phyloP scores from a whole-genome alignment of 768 basidiomycete genomes.

The Kwoniella sp. region DNA sequence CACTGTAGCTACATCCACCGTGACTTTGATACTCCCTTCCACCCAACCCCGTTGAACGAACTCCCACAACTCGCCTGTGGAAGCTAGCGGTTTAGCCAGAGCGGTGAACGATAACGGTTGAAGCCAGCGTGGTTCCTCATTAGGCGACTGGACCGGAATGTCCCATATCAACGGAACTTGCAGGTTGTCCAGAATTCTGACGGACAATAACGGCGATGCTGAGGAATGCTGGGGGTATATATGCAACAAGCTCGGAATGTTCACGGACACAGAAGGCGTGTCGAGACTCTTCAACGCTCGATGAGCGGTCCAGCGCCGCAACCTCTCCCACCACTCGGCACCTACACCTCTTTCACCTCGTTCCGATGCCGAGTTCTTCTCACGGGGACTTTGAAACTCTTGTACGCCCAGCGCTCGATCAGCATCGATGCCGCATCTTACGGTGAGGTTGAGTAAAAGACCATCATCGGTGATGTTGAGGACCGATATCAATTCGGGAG shows the following conservation, averaged over 20 bases:
- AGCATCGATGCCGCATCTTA: constrained; percentile 48
- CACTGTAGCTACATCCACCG: constrained; percentile 30
- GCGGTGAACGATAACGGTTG: constrained; percentile 33
- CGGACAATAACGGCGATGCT: constrained; percentile 26
- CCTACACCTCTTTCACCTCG: constrained; percentile 39
- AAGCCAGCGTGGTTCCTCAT: constrained; percentile 35
- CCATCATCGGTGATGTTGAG: constrained; percentile 52
- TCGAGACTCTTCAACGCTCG: constrained; percentile 12
- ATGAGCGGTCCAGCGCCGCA: constrained; percentile 37
- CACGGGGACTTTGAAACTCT: constrained; percentile 14
- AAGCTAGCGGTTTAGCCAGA: constrained; percentile 33
- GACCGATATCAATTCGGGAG: constrained; percentile 40
- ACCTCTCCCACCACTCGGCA: constrained; percentile 48
- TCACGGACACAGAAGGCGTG: constrained; percentile 20
- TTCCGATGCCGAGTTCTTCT: constrained; percentile 16
- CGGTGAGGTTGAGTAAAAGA: constrained; percentile 40
- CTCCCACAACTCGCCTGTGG: constrained; percentile 40
- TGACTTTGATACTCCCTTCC: constrained; percentile 31
- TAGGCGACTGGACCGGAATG: not conserved
- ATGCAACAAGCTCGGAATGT: constrained; percentile 21
- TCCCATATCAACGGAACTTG: constrained; percentile 33
- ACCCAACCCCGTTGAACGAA: constrained; percentile 46
- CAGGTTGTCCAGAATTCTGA: constrained; percentile 19
- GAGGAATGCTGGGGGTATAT: constrained; percentile 23
- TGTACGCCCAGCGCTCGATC: constrained; percentile 46